phyloP scores from a whole-genome alignment of 805 yeast genomes.

The Nakazawaea peltata region DNA sequence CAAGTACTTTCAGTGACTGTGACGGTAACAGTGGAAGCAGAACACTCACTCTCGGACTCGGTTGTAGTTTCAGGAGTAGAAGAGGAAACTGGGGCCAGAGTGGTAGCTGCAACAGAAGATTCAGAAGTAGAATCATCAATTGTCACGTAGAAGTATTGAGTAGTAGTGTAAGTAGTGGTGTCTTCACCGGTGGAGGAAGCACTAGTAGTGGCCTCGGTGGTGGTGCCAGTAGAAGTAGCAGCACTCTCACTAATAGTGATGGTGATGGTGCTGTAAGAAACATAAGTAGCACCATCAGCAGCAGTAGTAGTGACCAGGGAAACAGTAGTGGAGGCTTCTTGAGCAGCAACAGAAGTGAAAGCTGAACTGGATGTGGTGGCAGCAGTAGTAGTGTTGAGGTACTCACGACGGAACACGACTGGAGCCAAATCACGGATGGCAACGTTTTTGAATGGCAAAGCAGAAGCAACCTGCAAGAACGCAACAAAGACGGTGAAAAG shows the following conservation, averaged over 20 bases:
- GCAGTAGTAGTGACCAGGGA: slow-evolving; percentile 11
- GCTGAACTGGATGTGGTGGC: slow-evolving; percentile 10
- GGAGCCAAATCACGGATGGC: slow-evolving; percentile 6
- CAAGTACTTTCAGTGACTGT: slow-evolving; percentile 15
- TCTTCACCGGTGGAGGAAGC: neutral
- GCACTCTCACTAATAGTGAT: slow-evolving; percentile 7
- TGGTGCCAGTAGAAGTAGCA: slow-evolving; percentile 2
- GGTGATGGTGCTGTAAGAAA: slow-evolving; percentile 11
- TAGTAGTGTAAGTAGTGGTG: slow-evolving; percentile 12
- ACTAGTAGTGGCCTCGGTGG: neutral
- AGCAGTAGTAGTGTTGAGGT: slow-evolving; percentile 6
- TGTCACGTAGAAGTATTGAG: slow-evolving; percentile 8
- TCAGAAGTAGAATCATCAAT: neutral
- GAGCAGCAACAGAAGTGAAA: slow-evolving; percentile 14
- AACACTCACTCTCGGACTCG: slow-evolving; percentile 7
- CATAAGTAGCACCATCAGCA: slow-evolving; percentile 11
- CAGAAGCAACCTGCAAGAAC: neutral
- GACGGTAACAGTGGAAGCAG: slow-evolving; percentile 15
- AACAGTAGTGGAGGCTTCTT: slow-evolving; percentile 2
- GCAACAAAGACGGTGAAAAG: slow-evolving; percentile 13
- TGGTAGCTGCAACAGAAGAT: slow-evolving; percentile 7
- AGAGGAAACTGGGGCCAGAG: slow-evolving; percentile 6
- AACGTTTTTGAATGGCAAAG: slow-evolving; percentile 8
- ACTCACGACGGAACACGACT: slow-evolving; percentile 7
- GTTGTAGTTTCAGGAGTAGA: slow-evolving; percentile 1